Conservation (phyloP, 345 rosid genomes). For the Ricinus communis region DNA sequence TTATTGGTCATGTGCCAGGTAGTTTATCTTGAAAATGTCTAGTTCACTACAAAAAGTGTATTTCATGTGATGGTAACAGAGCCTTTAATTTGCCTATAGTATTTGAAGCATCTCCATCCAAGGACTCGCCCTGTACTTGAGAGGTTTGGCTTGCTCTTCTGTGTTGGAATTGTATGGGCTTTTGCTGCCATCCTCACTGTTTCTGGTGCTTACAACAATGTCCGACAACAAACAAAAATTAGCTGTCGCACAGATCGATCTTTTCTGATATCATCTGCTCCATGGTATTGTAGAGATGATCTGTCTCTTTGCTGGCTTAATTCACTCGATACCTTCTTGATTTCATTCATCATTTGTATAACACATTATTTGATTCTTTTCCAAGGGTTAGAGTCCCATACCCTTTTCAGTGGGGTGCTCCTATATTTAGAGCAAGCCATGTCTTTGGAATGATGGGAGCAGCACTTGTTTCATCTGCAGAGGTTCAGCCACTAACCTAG, state of each 20-base stretch:
- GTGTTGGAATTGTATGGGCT: conserved; percentile 81
- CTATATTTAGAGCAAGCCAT: conserved; percentile 89
- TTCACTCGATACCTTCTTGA: conserved; percentile 6
- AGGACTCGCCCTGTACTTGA: conserved; percentile 47
- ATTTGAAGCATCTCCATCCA: conserved; percentile 45
- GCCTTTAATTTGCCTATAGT: conserved; percentile 47
- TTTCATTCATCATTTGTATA: background rate
- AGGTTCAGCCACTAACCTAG: conserved; percentile 45
- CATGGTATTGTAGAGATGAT: conserved; percentile 55
- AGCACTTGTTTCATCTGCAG: conserved; percentile 85
- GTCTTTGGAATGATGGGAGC: conserved; percentile 97
- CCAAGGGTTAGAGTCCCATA: conserved; percentile 84
- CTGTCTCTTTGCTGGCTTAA: conserved; percentile 10
- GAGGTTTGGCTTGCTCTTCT: conserved; percentile 81
- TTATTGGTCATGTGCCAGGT: conserved; percentile 73
- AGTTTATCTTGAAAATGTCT: background rate
- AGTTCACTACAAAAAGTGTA: background rate
- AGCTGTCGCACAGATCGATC: conserved; percentile 85
- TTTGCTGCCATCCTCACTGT: conserved; percentile 91
- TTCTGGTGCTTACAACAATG: conserved; percentile 92
- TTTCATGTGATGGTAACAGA: background rate
- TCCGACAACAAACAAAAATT: conserved; percentile 47
- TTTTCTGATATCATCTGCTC: conserved; percentile 69
- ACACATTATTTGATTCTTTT: conserved; percentile 11
- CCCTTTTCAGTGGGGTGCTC: conserved; percentile 98